Evolutionary conservation across 1,284 basidiomycete species (phyloP), one percentile per base, ranked within the genome.

Genomic region (Fomitiporia mediterranea): DNA sequence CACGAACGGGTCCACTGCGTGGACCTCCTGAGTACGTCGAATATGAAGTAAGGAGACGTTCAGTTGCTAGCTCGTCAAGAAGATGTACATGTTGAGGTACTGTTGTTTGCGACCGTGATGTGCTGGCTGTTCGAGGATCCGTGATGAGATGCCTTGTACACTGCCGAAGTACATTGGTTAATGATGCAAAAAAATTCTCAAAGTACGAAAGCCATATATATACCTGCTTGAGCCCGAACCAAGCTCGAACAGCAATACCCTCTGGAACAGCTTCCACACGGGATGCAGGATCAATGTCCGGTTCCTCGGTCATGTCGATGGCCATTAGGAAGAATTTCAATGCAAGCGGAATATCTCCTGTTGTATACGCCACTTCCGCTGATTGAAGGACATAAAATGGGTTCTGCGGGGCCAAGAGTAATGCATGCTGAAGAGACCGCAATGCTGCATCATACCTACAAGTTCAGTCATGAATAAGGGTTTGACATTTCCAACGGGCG

Each of bases 141-240:
- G 71, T 68, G 6, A 78, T 67, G 32, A 87, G 73, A 43, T 77
- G 77, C 28, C 76, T 77, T n/a, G 81, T 73, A 62, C 82, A 84
- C 86, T 87, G 53, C 9, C n/a, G 11, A 9, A 8, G 17, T 30
- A 19, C 9, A 46, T 32, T 15, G 25, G 27, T 6, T 30, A 4
- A 30, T 28, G 32, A 34, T 34, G 32, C n/a, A n/a, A 34, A 34
- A 13, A 13, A 6, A 34, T 34, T 6, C 13, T 34, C 7, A 9
- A 4, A 4, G 42, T 19, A 25, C 77, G n/a, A n/a, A n/a, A n/a
- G n/a, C n/a, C n/a, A n/a, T n/a, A n/a, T n/a, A n/a, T 87, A 50
- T 63, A 94, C 92, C 58, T 90, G 74, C 68, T 94, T 93, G 25
- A 94, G 79, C 3, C 92, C 93, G 70, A 87, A 86, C 89, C 92